Base-by-base conservation (phyloP, 139 green algal genomes). In the Asterochloris erici region DNA sequence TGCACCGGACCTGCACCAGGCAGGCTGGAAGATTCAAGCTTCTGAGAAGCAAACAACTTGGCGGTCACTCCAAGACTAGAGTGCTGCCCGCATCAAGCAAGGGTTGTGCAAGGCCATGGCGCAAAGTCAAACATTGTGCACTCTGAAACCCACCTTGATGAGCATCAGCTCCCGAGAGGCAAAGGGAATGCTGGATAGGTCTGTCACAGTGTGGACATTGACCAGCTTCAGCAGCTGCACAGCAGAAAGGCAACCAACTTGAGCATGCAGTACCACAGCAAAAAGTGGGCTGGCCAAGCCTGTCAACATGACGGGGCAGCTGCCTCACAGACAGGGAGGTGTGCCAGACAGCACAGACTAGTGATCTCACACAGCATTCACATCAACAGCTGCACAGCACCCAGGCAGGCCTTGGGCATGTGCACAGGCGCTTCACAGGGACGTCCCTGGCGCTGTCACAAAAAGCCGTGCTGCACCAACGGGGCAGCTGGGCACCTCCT, bases 81-180 rank as follows among this genome's bases (percentile, higher is more conserved):
- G 38, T 6, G 6, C 38, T 54, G 38, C 4, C 38, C 6, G 21
- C 19, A 23, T 27, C 66, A 73, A 73, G 66, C 19, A 73, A 54
- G 38, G 38, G 38, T 54, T 54, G 38, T 54, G 38, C 38, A 54
- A 54, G 38, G 16, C 64, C 64, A 71, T n/a, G 17, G 64, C 64
- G 17, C 27, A 78, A 78, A 27, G 17, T 60, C 17, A 78, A 63
- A 12, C 73, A 27, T 63, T 12, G 12, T 15, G 16, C 16, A 26
- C 23, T 66, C 27, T 17, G 17, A 83, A 13, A 80, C 98, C 38
- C 2, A 54, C 94, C 90, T 99, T 98, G 89, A 99, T 84, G 21
- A 99, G 90, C 94, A 98, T 97, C 26, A 99, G 92, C 89, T 99
- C 96, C 0, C 96, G 88, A 54, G 92, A 85, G 29, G 96, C 87